Base-by-base conservation (phyloP, 2,329 filamentous ascomycete species). In the Sarocladium strictum region DNA sequence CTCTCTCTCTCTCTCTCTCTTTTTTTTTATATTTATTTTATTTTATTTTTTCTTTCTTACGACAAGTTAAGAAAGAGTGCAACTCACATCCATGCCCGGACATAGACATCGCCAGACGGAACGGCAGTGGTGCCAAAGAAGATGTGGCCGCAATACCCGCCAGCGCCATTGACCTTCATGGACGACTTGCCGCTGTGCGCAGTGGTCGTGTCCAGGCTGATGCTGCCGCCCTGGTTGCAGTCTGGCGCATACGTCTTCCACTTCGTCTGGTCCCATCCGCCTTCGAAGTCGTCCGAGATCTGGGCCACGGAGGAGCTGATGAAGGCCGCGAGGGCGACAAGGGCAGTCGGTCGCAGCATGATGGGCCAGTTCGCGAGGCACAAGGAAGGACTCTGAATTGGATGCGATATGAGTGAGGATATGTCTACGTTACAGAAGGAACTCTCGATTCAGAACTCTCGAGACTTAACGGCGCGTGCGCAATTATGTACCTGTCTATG, bases 231-330 rank as follows among this genome's bases (percentile, higher is more conserved):
- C 63, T 84, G 80, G 67, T 72, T 81, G 63, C 81, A 85, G 67
- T 83, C 79, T 2, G 73, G 66, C 2, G 81, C 80, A 58, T 84
- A 84, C 7, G 69, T 80, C 0, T 80, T 76, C 81, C 81, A 84
- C 55, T 76, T 72, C 0, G 77, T 68, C 59, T 79, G 63, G 61
- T 84, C 76, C 78, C 76, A 83, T 40, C 81, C 81, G 54, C 63
- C 72, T 63, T 85, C 81, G 56, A 84, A 85, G 62, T 74, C 76
- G 41, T 80, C 76, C 1, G 75, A 72, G 59, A 83, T 69, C 61
- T 83, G 80, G 55, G 71, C 80, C 19, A 79, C 59, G 2, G 49
- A 37, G 4, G 15, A 15, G 17, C n/a, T 17, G 29, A 35, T 12
- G 49, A 52, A 38, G n/a, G 29, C 29, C 27, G 49, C 49, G 11